Evolutionary conservation across 495 filamentous ascomycete species (phyloP).

Genomic region (Podospora appendiculata): DNA sequence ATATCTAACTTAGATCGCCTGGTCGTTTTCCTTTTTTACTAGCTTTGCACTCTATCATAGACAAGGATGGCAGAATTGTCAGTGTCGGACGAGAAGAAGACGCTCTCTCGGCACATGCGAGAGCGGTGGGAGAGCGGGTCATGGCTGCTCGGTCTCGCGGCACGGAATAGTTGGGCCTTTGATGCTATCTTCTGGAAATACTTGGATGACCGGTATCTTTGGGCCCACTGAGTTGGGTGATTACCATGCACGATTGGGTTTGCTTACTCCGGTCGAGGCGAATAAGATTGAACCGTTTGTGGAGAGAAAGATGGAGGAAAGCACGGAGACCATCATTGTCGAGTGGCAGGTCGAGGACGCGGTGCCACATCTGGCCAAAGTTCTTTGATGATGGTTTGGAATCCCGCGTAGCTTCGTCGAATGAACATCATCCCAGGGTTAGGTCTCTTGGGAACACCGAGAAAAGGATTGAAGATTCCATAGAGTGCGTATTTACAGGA

Average conservation of each 20-base stretch:
- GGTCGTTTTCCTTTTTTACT: too few species aligned
- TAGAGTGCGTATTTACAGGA: too few species aligned
- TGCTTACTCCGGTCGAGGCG: background rate
- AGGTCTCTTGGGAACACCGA: too few species aligned
- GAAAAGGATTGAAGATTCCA: too few species aligned
- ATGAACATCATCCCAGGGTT: too few species aligned
- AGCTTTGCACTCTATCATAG: too few species aligned
- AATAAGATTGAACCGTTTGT: background rate
- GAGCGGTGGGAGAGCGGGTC: constrained; percentile 18
- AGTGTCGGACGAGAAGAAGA: constrained; percentile 8
- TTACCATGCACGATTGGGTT: background rate
- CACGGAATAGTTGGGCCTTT: constrained; percentile 25
- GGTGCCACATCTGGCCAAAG: background rate
- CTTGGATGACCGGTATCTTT: constrained; percentile 18
- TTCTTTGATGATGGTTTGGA: too few species aligned
- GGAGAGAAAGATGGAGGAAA: background rate
- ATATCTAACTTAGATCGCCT: too few species aligned
- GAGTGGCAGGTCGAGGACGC: background rate
- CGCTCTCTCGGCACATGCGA: constrained; percentile 14
- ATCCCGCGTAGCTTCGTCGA: too few species aligned
- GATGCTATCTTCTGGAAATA: constrained; percentile 20
- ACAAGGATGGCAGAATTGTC: background rate
- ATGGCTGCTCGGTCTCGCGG: constrained; percentile 25
- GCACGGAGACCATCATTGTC: background rate
- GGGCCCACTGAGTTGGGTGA: constrained; percentile 1